phyloP scores from a whole-genome alignment of 2,329 filamentous ascomycete genomes.

The Leptographium procerum region DNA sequence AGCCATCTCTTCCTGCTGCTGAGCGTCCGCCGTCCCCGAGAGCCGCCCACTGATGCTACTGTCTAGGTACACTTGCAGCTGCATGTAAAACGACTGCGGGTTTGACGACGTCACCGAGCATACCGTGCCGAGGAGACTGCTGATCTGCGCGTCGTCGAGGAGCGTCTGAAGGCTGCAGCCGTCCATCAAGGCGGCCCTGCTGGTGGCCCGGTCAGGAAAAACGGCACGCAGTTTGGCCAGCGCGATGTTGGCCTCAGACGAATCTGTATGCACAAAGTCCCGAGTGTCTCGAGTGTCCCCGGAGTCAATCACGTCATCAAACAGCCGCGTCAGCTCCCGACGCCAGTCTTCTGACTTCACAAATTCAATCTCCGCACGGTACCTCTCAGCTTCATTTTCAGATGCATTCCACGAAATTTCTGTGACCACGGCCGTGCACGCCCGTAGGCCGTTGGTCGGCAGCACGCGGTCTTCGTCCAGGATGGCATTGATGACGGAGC shows the following conservation, averaged over 20 bases:
- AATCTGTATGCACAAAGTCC: constrained; percentile 20
- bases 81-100: constrained; percentile 29
- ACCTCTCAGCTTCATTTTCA: constrained; percentile 23
- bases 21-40: constrained; percentile 16
- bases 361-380: constrained; percentile 47
- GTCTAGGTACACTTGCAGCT: constrained; percentile 40
- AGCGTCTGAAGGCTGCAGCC: constrained; percentile 27
- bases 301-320: constrained; percentile 25
- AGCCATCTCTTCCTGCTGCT: constrained; percentile 14
- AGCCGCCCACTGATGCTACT: constrained; percentile 30
- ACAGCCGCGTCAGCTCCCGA: constrained; percentile 36
- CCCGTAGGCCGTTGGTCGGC: constrained; percentile 40
- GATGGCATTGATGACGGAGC: constrained; percentile 50
- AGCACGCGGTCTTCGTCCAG: constrained; percentile 44
- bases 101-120: constrained; percentile 25
- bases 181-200: constrained; percentile 26
- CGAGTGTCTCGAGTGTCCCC: constrained; percentile 11
- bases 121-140: constrained; percentile 33
- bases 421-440: constrained; percentile 50
- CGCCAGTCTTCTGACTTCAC: constrained; percentile 40
- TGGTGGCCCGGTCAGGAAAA: constrained; percentile 25
- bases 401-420: constrained; percentile 46
- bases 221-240: constrained; percentile 40
- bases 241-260: constrained; percentile 27
- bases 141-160: constrained; percentile 26